Evolutionary conservation across 495 filamentous ascomycete genomes (phyloP), one percentile per base, ranked within the genome.

Genomic region (Chaetomidium leptoderma): DNA sequence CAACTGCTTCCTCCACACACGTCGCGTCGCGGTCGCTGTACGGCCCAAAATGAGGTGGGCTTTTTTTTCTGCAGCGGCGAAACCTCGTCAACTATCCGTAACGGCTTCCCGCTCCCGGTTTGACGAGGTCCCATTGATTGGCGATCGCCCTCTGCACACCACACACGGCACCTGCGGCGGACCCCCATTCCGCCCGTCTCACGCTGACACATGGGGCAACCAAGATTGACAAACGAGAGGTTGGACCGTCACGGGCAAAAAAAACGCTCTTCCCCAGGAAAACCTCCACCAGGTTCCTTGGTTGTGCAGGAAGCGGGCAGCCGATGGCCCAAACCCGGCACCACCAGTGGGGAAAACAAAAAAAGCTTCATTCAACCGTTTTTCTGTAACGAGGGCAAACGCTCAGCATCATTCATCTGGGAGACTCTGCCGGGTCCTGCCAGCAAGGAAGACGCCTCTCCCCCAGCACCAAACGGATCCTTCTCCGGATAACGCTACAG

Each of bases 151-250:
- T 48, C 57, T 32, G 60, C 51, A 48, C 26, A 24, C 35, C n/a
- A 33, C 11, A 6, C 32, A 30, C 61, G 57, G 61, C 57, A 60
- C 27, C 46, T 32, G 40, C 40, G 42, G 36, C 53, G 48, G 53
- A 51, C 58, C 47, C 51, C 55, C 54, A 56, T 58, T 16, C 50
- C 54, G 48, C 55, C 64, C 55, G 55, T 58, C 48, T 58, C 32
- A 57, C 50, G 62, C 36, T 59, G 40, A 55, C 58, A 60, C 66
- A 66, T 64, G 63, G 59, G n/a, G 23, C 53, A 70, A 70, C 67
- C 67, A 70, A 70, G 67, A 70, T 70, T 66, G 56, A 59, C 30
- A 32, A 17, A 62, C 4, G 39, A 52, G 39, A 54, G 66, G 66
- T 67, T 56, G 57, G 49, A 43, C 32, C 53, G n/a, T 3, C 11